Evolutionary conservation across 2,329 filamentous ascomycete genomes (phyloP), one percentile per base, ranked within the genome.

Genomic region (Aspergillus ochraceoroseus): DNA sequence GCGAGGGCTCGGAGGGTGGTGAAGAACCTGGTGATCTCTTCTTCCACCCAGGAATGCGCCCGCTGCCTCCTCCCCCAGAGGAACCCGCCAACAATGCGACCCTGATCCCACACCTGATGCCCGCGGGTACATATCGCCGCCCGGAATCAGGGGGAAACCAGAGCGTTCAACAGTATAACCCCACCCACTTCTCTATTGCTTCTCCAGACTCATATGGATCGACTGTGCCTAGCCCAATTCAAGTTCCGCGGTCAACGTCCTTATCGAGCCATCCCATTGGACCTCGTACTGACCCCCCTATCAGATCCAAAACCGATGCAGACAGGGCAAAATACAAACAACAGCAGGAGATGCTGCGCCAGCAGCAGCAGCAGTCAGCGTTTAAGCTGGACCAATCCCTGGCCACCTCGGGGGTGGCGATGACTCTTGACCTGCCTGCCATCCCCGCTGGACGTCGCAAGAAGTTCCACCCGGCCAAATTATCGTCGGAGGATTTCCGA

Each of bases 231-330:
- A 65, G 59, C 49, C 53, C 67, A 54, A 64, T 66, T 54, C 53
- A 70, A 60, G 76, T 82, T 30, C 78, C 78, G 51, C 76, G 87
- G 55, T 92, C 87, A 4, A 85, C 87, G 22, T 96, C 90, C 19
- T 66, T 96, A 42, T 82, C 85, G 30, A 87, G 80, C 48, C 86
- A 94, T 61, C 86, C 82, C 57, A 86, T 82, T 48, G 85, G 85
- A 5, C 88, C 89, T 22, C 77, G 82, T 43, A 76, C 90, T 19
- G 77, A 85, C 48, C 77, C 88, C 19, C 88, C 92, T n/a, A 83
- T 86, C 26, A 79, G 92, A 43, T 95, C 92, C 23, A 89, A 94
- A 65, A 98, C 92, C 6, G 92, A 98, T 67, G 89, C 89, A 26
- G 85, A 94, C 61, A 74, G 76, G 49, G 70, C 63, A 46, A 73